Percentiles rank a stretch among this genome's conserved stretches.
These are phyloP conservation scores for Phytophthora hybrid DNA, from an alignment of 352 stramenopile species.

Conservation along the genomic window DNA sequence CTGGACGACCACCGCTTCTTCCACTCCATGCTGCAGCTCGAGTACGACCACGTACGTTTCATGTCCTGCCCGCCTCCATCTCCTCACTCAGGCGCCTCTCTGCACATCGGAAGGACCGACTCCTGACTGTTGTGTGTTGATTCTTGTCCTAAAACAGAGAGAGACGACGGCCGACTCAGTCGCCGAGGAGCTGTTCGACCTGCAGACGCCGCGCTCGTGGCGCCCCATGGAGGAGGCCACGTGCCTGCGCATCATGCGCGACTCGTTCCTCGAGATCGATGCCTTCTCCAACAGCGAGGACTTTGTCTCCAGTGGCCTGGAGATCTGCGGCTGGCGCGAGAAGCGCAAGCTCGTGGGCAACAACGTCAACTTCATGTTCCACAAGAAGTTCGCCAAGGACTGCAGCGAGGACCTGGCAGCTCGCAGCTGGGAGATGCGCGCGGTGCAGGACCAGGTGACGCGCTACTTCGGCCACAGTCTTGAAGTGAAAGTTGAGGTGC, in stretches of 20 bases:
- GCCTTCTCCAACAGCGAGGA: constrained; percentile 56
- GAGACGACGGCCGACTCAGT: constrained; percentile 42
- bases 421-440: constrained; percentile 64
- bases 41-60: constrained; percentile 65
- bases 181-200: constrained; percentile 36
- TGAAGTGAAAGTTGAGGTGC: constrained; percentile 58
- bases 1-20: constrained; percentile 68
- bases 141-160: constrained; percentile 26
- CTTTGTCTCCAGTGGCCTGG: constrained; percentile 57
- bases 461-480: constrained; percentile 67
- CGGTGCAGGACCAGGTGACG: constrained; percentile 60
- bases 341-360: constrained; percentile 65
- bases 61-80: neutral
- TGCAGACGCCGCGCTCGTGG: constrained; percentile 45
- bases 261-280: constrained; percentile 64
- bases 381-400: constrained; percentile 62
- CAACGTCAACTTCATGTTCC: constrained; percentile 69
- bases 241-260: constrained; percentile 55
- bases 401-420: constrained; percentile 60
- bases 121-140: constrained; percentile 9
- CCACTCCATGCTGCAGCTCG: constrained; percentile 67
- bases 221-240: constrained; percentile 48
- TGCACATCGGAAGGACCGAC: constrained; percentile 3
- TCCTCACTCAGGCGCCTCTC: neutral
- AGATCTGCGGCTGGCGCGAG: constrained; percentile 70